Percentiles rank a stretch among this genome's conserved stretches.
phyloP scores from a whole-genome alignment of 2,329 filamentous ascomycete species.

The Epichloe elymi region DNA sequence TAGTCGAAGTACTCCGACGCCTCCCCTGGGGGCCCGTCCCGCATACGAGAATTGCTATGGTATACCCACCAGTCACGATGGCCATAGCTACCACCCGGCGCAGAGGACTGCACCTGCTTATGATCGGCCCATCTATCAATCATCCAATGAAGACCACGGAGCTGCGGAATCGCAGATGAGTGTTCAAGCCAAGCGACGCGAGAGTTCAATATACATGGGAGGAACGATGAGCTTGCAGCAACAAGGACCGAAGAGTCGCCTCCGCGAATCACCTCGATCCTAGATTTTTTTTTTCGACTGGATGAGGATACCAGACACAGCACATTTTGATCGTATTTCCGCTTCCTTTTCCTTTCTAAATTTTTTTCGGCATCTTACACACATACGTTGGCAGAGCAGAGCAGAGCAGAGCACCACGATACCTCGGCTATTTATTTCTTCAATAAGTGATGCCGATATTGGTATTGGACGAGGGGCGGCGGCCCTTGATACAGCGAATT shows the following conservation, averaged over 20 bases:
- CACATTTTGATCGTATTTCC: neutral
- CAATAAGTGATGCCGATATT: neutral
- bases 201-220: conserved; percentile 47
- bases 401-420: conserved; percentile 12
- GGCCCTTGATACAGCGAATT: neutral
- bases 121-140: conserved; percentile 24
- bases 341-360: neutral
- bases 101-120: conserved; percentile 20
- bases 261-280: conserved; percentile 41
- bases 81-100: conserved; percentile 7
- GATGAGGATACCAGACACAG: neutral
- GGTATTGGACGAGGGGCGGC: neutral
- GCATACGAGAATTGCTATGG: conserved; percentile 32
- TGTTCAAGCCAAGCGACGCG: conserved; percentile 31
- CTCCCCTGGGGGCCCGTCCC: conserved; percentile 24
- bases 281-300: neutral
- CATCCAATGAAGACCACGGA: conserved; percentile 12
- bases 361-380: neutral
- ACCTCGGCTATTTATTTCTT: conserved; percentile 13
- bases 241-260: conserved; percentile 38
- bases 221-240: conserved; percentile 33
- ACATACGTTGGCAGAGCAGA: neutral
- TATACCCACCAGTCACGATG: conserved; percentile 14
- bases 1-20: conserved; percentile 29
- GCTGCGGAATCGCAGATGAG: conserved; percentile 17